phyloP scores from a whole-genome alignment of 169 alveolate genomes.

The Plasmodium reichenowi region DNA sequence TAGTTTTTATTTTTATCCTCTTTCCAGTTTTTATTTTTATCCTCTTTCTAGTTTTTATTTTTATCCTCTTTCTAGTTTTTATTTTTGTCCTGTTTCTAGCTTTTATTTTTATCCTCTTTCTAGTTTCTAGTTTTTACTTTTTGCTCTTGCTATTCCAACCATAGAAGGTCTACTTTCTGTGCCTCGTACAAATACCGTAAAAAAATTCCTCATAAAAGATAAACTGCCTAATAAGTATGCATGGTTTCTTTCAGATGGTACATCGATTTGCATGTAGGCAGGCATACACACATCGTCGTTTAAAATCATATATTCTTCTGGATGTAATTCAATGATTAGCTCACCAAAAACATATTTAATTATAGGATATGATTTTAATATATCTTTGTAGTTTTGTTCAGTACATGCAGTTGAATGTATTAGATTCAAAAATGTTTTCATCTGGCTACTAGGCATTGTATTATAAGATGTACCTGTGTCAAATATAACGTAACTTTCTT shows the following conservation, averaged over 20 bases:
- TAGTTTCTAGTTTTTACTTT: too few species aligned
- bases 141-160: conserved; percentile 81
- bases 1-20: too few species aligned
- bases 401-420: conserved; percentile 67
- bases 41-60: too few species aligned
- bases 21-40: too few species aligned
- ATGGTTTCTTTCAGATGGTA: conserved; percentile 91
- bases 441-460: conserved; percentile 88
- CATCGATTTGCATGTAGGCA: conserved; percentile 91
- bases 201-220: conserved; percentile 89
- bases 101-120: too few species aligned
- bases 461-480: conserved; percentile 92
- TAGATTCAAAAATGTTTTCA: conserved; percentile 66
- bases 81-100: too few species aligned
- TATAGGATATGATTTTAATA: conserved; percentile 74
- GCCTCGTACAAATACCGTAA: conserved; percentile 85
- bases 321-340: conserved; percentile 70
- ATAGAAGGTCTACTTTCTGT: conserved; percentile 75
- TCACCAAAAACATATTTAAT: conserved; percentile 84
- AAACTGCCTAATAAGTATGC: conserved; percentile 90
- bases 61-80: neutral
- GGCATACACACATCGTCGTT: conserved; percentile 85
- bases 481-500: conserved; percentile 86
- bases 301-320: conserved; percentile 80
- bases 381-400: conserved; percentile 60